Conservation (phyloP, 1,284 basidiomycete species). For the Abortiporus biennis region DNA sequence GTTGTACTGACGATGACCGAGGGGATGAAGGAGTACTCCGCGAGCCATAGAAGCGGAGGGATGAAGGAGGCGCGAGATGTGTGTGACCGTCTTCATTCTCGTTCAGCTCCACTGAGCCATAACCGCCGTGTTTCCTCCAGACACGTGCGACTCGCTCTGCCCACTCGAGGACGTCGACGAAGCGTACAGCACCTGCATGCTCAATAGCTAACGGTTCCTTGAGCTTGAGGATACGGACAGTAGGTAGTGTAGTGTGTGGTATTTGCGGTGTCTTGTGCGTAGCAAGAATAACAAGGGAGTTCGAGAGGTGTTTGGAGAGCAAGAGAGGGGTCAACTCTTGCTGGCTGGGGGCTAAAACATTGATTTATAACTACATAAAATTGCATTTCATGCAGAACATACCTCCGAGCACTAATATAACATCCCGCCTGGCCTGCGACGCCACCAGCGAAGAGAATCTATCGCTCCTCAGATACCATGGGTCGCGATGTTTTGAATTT, state of each 20-base stretch:
- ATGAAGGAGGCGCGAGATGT: constrained; percentile 17
- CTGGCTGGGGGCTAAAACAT: constrained; percentile 27
- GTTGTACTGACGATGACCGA: constrained; percentile 15
- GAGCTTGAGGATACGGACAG: constrained; percentile 41
- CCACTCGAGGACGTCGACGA: constrained; percentile 45
- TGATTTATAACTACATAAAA: constrained; percentile 1
- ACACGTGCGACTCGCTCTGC: constrained; percentile 42
- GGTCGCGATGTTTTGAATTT: constrained; percentile 21
- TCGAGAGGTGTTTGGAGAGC: constrained; percentile 35
- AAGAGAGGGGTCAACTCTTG: constrained; percentile 39
- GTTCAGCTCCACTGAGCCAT: constrained; percentile 25
- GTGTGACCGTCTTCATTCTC: constrained; percentile 24
- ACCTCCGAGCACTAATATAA: constrained; percentile 49
- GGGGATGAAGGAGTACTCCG: constrained; percentile 21
- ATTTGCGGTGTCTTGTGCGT: constrained; percentile 38
- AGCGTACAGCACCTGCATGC: constrained; percentile 40
- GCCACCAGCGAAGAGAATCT: constrained; percentile 19
- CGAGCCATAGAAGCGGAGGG: constrained; percentile 16
- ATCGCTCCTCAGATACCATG: constrained; percentile 31
- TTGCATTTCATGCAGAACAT: constrained; percentile 11
- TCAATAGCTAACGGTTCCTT: constrained; percentile 35
- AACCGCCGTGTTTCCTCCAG: constrained; percentile 36
- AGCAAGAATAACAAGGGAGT: constrained; percentile 43
- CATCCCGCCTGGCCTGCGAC: constrained; percentile 27
- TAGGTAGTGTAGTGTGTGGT: constrained; percentile 26